Evolutionary conservation across 2,329 filamentous ascomycete species (phyloP).

Genomic region (Tolypocladium sp.): DNA sequence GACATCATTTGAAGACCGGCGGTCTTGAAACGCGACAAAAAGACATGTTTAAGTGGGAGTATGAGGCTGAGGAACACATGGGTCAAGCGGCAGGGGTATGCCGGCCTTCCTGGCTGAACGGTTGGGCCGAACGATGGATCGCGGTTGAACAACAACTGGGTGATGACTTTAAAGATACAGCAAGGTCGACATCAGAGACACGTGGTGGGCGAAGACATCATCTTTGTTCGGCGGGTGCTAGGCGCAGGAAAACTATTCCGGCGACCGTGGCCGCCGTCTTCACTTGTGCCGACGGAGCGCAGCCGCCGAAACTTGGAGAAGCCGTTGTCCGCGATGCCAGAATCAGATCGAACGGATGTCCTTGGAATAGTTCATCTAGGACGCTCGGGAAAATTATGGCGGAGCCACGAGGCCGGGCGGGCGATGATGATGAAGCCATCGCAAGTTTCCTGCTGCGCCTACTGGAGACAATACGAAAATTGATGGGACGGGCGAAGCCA

Average conservation of each 20-base stretch:
- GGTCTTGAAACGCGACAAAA: not conserved
- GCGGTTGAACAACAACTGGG: not conserved
- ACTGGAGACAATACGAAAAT: not conserved
- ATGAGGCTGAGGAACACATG: not conserved
- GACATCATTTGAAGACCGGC: not conserved
- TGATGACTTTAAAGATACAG: not conserved
- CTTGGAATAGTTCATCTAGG: not conserved
- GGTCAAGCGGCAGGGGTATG: not conserved
- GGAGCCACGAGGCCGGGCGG: not conserved
- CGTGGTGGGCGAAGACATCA: not conserved
- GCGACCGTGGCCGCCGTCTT: not conserved
- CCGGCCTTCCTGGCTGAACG: not conserved
- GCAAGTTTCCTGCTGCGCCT: not conserved
- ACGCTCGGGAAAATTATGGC: not conserved
- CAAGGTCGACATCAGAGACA: not conserved
- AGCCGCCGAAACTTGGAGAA: not conserved
- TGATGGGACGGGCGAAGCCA: not conserved
- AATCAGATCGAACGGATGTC: not conserved
- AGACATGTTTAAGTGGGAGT: not conserved
- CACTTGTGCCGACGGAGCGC: not conserved
- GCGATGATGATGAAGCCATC: not conserved
- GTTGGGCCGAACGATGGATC: not conserved
- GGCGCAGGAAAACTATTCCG: not conserved
- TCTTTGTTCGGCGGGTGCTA: not conserved
- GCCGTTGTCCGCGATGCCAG: not conserved